A percentile compares a stretch with the other conserved stretches of the same genome.
Conservation (phyloP, 2,329 filamentous ascomycete species). For the Trichophyton rubrum region DNA sequence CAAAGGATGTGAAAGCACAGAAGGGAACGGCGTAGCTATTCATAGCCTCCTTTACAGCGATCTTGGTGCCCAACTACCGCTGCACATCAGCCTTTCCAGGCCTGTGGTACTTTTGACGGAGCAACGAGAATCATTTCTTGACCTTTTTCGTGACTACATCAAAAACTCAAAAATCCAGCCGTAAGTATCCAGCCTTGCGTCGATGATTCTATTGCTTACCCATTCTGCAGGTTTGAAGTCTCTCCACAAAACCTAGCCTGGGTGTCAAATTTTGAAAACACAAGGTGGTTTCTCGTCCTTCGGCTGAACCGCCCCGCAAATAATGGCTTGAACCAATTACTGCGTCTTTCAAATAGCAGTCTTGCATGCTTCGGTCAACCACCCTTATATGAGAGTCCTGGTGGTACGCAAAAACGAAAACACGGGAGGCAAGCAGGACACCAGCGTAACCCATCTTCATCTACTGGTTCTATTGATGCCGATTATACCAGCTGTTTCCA, state of each 20-base stretch:
- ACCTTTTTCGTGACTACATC: slow-evolving; percentile 39
- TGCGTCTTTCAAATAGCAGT: slow-evolving; percentile 54
- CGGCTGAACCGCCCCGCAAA: slow-evolving; percentile 41
- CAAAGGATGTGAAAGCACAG: slow-evolving; percentile 22
- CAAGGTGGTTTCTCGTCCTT: slow-evolving; percentile 75
- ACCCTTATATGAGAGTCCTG: slow-evolving; percentile 47
- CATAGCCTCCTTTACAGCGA: slow-evolving; percentile 64
- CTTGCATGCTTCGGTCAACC: slow-evolving; percentile 53
- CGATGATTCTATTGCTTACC: not conserved
- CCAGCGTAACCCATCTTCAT: not conserved
- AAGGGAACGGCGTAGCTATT: slow-evolving; percentile 36
- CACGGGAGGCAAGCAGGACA: slow-evolving; percentile 1
- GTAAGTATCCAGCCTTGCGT: slow-evolving; percentile 25
- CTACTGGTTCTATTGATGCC: slow-evolving; percentile 1
- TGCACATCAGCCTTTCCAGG: slow-evolving; percentile 84
- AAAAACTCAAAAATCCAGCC: slow-evolving; percentile 30
- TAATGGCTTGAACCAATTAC: slow-evolving; percentile 48
- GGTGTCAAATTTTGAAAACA: slow-evolving; percentile 54
- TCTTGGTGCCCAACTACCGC: slow-evolving; percentile 61
- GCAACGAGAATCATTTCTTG: slow-evolving; percentile 57
- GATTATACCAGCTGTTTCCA: slow-evolving; percentile 57
- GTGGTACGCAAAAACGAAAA: slow-evolving; percentile 7
- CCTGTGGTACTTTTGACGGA: slow-evolving; percentile 62
- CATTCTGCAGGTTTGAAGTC: slow-evolving; percentile 37
- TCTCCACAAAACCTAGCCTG: slow-evolving; percentile 43